These are phyloP conservation scores for Hordeum pubiflorum DNA, from an alignment of 202 grass and related monocot species.

Conservation along the genomic window DNA sequence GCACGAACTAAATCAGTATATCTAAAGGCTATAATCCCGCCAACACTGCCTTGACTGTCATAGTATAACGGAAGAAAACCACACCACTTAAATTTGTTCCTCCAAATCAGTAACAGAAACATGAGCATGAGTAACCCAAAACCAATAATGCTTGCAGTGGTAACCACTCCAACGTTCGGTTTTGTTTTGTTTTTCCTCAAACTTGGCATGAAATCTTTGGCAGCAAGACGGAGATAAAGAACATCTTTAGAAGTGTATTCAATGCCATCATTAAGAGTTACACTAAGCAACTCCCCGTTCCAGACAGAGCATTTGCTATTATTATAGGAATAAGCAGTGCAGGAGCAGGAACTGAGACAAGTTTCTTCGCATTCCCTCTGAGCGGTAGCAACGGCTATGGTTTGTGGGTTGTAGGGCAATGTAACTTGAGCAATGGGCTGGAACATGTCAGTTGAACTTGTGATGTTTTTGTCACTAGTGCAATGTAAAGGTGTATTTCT, in stretches of 20 bases:
- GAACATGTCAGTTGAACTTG: background rate
- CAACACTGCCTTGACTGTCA: background rate
- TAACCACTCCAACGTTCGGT: background rate
- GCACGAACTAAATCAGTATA: background rate
- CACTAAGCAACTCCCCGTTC: constrained; percentile 20
- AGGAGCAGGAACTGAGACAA: background rate
- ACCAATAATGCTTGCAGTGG: background rate
- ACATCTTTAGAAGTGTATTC: constrained; percentile 4
- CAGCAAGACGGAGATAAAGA: background rate
- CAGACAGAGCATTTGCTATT: background rate
- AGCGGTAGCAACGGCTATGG: background rate
- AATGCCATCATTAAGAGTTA: background rate
- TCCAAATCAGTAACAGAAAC: background rate
- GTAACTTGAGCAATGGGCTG: background rate
- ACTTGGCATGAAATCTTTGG: constrained; percentile 13
- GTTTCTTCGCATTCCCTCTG: background rate
- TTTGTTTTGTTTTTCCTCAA: background rate
- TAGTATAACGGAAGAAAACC: background rate
- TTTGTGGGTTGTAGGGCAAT: background rate
- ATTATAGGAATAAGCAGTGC: background rate
- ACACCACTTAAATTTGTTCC: background rate
- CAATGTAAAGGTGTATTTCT: background rate
- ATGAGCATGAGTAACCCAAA: background rate
- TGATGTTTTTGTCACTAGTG: background rate
- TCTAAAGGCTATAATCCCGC: background rate